Base-by-base conservation (phyloP, 805 yeast genomes). In the Blastobotrys chiropterorum region DNA sequence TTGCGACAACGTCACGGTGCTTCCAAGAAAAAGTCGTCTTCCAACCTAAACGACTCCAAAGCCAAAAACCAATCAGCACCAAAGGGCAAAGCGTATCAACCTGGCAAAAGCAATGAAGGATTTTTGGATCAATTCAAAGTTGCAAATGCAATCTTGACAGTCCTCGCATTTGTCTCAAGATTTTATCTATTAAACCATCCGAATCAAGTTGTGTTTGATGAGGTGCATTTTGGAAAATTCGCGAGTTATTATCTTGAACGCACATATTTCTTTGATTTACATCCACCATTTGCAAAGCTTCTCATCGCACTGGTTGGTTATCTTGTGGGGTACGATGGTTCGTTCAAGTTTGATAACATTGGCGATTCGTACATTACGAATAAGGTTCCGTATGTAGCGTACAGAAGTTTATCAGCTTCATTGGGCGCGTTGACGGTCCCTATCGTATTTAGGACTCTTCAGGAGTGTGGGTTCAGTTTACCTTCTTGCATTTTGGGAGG, bases 231-330 rank as follows among this genome's bases (percentile, higher is more conserved):
- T 54, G 77, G 77, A 46, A 72, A 72, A 60, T 72, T 72, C 55
- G 77, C 76, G 19, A 52, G 59, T 50, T 70, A 66, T 69, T 92
- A 92, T 68, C 71, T 92, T 54, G 86, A 92, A 68, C 78, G 96
- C 56, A 85, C 96, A 0, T 94, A 87, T 68, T 94, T 89, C 68
- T 94, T 94, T 64, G 99, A 94, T 70, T 81, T 94, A 49, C 99
- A 94, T 71, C 99, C 99, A 7, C 99, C 99, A 19, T 88, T 94
- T 69, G 99, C 96, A 50, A 94, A 94, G 68, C 75, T 94, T 67
- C 75, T 90, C 59, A 88, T 92, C 69, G 98, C 98, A 0, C 77
- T 83, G 53, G 88, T 85, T 40, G 99, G 99, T 43, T 89, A 84
- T 76, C 62, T 94, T 20, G 81, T 85, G 48, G 97, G 97, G 2